Conservation (phyloP, 257 asterid species). For the Parsonsia alboflavescens region DNA sequence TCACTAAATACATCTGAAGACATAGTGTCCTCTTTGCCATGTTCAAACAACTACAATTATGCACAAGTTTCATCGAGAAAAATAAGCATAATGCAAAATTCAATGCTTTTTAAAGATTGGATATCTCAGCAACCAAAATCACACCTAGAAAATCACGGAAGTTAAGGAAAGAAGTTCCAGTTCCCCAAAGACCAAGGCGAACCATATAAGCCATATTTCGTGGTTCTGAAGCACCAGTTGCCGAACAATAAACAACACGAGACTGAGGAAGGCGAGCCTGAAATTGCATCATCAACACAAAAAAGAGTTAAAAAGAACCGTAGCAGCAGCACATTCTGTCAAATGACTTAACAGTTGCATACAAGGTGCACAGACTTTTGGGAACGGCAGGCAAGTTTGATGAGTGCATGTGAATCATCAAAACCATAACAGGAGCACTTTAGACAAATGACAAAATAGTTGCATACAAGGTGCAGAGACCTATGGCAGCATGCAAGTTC, state of each 20-base stretch:
- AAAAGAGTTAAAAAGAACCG: slow-evolving; percentile 17
- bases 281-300: slow-evolving; percentile 29
- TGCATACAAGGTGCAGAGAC: not conserved
- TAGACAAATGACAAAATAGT: slow-evolving; percentile 4
- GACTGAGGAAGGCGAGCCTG: slow-evolving; percentile 98
- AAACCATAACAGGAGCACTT: slow-evolving; percentile 17
- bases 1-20: slow-evolving; percentile 3
- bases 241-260: slow-evolving; percentile 94
- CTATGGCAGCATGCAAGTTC: not conserved
- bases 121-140: slow-evolving; percentile 19
- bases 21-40: not conserved
- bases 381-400: not conserved
- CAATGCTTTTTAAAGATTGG: slow-evolving; percentile 10
- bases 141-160: slow-evolving; percentile 87
- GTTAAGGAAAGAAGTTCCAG: slow-evolving; percentile 81
- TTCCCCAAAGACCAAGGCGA: slow-evolving; percentile 99
- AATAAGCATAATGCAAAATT: not conserved
- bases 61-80: not conserved
- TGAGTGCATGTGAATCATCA: not conserved
- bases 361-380: not conserved
- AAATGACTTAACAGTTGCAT: slow-evolving; percentile 1
- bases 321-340: slow-evolving; percentile 16
- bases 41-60: not conserved
- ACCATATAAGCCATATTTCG: slow-evolving; percentile 99
- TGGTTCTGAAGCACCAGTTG: slow-evolving; percentile 99